Evolutionary conservation across 2,329 filamentous ascomycete genomes (phyloP), one percentile per base, ranked within the genome.

Genomic region (Diaporthe australafricana): DNA sequence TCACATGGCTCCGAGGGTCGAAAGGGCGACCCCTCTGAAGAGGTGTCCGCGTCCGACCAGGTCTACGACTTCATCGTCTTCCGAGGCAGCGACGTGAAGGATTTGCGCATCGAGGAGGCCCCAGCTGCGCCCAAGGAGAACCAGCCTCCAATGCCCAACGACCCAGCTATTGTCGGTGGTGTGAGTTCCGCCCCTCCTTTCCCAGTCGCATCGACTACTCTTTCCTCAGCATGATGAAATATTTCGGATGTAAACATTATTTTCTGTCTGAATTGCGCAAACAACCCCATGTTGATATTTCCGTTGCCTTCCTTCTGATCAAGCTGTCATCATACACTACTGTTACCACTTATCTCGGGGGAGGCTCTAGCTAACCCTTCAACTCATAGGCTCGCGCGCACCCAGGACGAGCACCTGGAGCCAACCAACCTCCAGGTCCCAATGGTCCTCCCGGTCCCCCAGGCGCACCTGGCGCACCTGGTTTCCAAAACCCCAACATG

Each of bases 241-340:
- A 97, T 94, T 92, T 89, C 95, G 95, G 95, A 98, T 98, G 94
- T 96, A 94, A 97, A 97, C 84, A 25, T 85, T 88, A 87, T 90
- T 81, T 88, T 87, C 89, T 90, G 88, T 91, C 92, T 92, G 93
- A 93, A 93, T 92, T 93, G 94, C 94, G 95, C 95, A 97, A 91
- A 90, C 60, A 94, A 92, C 87, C 77, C 89, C 89, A 87, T 98
- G 95, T 97, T 92, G 95, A 98, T 90, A 92, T 93, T 92, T 98
- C 95, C 95, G 95, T 98, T 98, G 95, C 95, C 95, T 98, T 98
- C 95, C 95, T 98, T 98, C 95, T 98, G 95, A 98, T 91, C 80
- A 75, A 78, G 70, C 70, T 76, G 77, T 77, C 76, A 75, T 74
- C 71, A 71, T 68, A 77, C 77, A 70, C 62, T 70, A 74, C 62